Evolutionary conservation across 352 stramenopile species (phyloP).

Genomic region (Phytophthora colocasiae): DNA sequence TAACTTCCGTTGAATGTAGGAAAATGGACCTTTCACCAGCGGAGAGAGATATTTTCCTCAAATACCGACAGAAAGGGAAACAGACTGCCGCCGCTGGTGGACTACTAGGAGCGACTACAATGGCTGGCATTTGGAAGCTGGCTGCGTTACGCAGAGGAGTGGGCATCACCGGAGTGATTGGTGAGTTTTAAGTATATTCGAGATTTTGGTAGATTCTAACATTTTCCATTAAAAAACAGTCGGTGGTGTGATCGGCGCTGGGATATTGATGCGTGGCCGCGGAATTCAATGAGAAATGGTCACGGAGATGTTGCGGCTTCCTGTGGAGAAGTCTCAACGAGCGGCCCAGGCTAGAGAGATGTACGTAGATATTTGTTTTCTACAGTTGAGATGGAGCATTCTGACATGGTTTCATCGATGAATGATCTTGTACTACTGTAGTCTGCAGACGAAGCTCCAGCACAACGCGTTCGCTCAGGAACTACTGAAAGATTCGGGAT

Average conservation of each 20-base stretch:
- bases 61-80: constrained; percentile 20
- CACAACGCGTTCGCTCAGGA: constrained; percentile 22
- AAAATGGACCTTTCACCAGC: constrained; percentile 10
- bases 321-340: constrained; percentile 12
- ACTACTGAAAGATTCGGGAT: constrained; percentile 12
- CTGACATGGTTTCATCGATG: not conserved
- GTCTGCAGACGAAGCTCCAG: constrained; percentile 15
- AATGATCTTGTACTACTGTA: not conserved
- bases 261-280: constrained; percentile 6
- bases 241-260: constrained; percentile 12
- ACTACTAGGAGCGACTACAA: constrained; percentile 9
- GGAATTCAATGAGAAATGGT: constrained; percentile 13
- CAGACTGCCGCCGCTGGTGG: constrained; percentile 9
- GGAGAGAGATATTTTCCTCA: constrained; percentile 24
- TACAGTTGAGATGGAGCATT: not conserved
- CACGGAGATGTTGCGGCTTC: constrained; percentile 16
- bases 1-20: not conserved
- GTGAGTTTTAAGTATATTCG: not conserved
- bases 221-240: not conserved
- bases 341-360: constrained; percentile 25
- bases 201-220: too few species aligned
- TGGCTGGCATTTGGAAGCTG: constrained; percentile 31
- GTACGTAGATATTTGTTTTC: constrained; percentile 1
- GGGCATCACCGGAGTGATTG: constrained; percentile 21
- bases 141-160: constrained; percentile 5